A percentile compares a stretch with the other conserved stretches of the same genome.
Evolutionary conservation across 2,329 filamentous ascomycete genomes (phyloP).

Genomic region (Tolypocladium tropicale): DNA sequence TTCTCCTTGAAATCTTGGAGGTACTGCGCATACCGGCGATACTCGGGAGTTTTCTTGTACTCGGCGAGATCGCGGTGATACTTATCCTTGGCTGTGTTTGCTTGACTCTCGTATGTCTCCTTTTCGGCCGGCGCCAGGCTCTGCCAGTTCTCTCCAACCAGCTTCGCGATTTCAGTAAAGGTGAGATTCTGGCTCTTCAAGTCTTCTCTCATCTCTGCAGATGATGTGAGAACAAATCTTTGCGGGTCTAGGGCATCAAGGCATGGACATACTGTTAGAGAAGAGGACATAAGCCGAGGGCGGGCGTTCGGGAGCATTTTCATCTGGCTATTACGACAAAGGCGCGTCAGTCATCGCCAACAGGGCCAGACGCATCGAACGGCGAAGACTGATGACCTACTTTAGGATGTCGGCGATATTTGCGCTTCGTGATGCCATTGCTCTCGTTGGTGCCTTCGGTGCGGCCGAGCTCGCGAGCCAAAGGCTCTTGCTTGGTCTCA

Average conservation of each 20-base stretch:
- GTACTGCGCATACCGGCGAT: constrained; percentile 60
- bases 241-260: background rate
- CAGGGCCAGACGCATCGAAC: no score
- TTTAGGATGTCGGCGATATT: constrained; percentile 71
- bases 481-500: constrained; percentile 42
- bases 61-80: constrained; percentile 63
- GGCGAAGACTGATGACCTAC: constrained; percentile 23
- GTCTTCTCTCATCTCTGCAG: constrained; percentile 64
- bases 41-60: constrained; percentile 69
- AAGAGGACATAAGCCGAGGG: constrained; percentile 80
- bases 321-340: constrained; percentile 48
- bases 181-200: constrained; percentile 66
- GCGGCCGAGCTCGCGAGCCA: constrained; percentile 35
- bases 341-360: background rate
- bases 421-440: constrained; percentile 49
- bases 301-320: constrained; percentile 69
- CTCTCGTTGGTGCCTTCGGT: constrained; percentile 35
- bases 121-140: constrained; percentile 55
- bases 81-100: constrained; percentile 63
- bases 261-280: constrained; percentile 61
- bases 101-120: constrained; percentile 62
- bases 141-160: constrained; percentile 77
- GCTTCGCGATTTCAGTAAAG: constrained; percentile 75
- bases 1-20: constrained; percentile 69
- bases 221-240: background rate